Evolutionary conservation across 495 filamentous ascomycete species (phyloP), one percentile per base, ranked within the genome.

Genomic region (Neurospora sp.): DNA sequence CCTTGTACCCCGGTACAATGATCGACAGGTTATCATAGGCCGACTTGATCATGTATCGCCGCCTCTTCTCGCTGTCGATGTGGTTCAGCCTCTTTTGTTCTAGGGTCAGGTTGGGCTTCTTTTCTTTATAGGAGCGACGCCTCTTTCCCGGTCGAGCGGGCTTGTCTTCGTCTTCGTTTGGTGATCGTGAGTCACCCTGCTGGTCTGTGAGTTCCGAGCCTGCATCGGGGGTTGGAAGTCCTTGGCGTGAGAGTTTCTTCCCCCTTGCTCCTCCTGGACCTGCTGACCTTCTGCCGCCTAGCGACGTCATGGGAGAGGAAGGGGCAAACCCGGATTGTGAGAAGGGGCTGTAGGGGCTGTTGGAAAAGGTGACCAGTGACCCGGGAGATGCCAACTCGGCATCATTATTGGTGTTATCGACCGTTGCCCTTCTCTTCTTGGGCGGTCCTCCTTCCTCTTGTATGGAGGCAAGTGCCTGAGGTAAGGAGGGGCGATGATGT

Each of bases 71-170:
- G 42, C 93, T 96, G 70, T 88, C 85, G 76, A 97, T 96, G 79
- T 97, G 94, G 74, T 97, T 96, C 74, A 89, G 89, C 48, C 93
- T 85, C 82, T 96, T 97, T 79, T 97, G 91, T 72, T 92, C 90
- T 74, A 94, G 92, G 0, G 90, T 90, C 38, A 97, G 85, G 76
- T 95, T 62, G 20, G 54, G 54, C 23, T 35, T 62, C 54, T 62
- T 95, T 79, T 94, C 91, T 31, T 93, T 88, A 1, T 93, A 11
- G 20, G 59, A 23, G 48, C 41, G 69, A 39, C 72, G 62, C 8
- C 72, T 73, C 46, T 23, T 70, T 35, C 39, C 37, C 35, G 54
- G 54, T 16, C 54, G 54, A 62, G 23, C 27, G 54, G 54, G 23
- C 27, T 62, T 62, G 27, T 62, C 54, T 14, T 62, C 54, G 54